Base-by-base conservation (phyloP, 176 grass and related monocot genomes). In the Oryza glumipatula region DNA sequence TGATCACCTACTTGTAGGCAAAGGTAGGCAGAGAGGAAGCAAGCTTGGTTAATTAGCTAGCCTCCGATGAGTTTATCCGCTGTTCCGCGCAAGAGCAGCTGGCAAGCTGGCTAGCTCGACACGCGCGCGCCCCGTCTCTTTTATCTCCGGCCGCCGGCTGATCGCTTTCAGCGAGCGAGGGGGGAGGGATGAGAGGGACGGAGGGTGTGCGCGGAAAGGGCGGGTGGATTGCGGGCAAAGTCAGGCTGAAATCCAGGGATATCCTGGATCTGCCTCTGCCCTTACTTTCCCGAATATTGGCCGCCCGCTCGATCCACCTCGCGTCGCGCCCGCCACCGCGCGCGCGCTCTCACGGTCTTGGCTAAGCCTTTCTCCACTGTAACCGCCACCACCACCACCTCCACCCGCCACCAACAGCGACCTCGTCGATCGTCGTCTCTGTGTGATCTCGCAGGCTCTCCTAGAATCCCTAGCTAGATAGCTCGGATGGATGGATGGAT, bases 401-500 rank as follows among this genome's bases (percentile, higher is more conserved):
- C 85, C 95, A 98, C 93, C 96, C 65, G 89, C 93, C 83, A 95
- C 93, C 63, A 92, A 98, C 82, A 94, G 93, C 86, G 96, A 98
- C 93, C 60, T n/a, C 3, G 8, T 23, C 30, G 30, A 32, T 32
- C 21, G 21, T 63, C 58, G 19, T 77, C 73, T 84, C 22, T 32
- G 13, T 32, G 13, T 74, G 43, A 7, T 6, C 39, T 26, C 0
- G 19, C 23, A 36, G 9, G 39, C 41, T n/a, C 32, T 77, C 82
- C 52, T 56, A 56, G 52, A 58, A n/a, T 58, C 7, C 17, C 19
- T 58, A 58, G 54, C 8, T 58, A 65, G 35, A 36, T 5, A 32
- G 54, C 35, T 69, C 73, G 4, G 65, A 77, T 75, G 82, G 73
- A 41, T 49, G 7, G 35, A 45, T 2, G 11, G 38, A 30, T 0